Conservation (phyloP, 306 rosid species). For the Pyrus communis region DNA sequence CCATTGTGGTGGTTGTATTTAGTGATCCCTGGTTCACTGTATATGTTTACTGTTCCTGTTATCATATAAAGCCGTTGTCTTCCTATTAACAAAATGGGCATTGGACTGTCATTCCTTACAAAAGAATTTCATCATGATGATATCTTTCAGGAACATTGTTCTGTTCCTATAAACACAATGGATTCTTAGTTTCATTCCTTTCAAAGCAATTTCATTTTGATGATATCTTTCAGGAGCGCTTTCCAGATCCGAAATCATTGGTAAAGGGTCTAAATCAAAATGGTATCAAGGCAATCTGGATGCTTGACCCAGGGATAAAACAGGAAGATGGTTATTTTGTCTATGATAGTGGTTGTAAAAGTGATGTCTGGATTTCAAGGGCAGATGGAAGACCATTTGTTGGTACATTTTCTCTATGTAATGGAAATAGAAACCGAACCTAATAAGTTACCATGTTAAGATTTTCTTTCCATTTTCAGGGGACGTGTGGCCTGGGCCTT, state of each 20-base stretch:
- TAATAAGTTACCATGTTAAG: neutral
- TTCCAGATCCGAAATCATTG: slow-evolving; percentile 65
- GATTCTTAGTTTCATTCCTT: neutral
- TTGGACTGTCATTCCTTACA: neutral
- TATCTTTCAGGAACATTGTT: slow-evolving; percentile 48
- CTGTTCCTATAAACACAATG: neutral
- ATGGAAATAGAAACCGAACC: neutral
- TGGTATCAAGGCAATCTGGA: slow-evolving; percentile 93
- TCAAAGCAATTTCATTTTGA: slow-evolving; percentile 4
- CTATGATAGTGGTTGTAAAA: slow-evolving; percentile 65
- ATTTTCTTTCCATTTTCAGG: slow-evolving; percentile 41
- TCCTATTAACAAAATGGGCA: neutral
- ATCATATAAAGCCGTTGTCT: neutral
- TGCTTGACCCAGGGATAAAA: slow-evolving; percentile 95
- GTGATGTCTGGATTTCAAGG: slow-evolving; percentile 68
- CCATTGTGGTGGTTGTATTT: no score
- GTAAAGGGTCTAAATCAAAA: slow-evolving; percentile 47
- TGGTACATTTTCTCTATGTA: slow-evolving; percentile 37
- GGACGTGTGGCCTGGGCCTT: slow-evolving; percentile 87
- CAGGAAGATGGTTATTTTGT: slow-evolving; percentile 69
- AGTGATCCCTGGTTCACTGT: neutral
- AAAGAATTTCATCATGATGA: slow-evolving; percentile 5
- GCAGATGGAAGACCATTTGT: slow-evolving; percentile 62
- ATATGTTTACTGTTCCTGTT: neutral
- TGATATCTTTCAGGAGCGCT: slow-evolving; percentile 55